These are phyloP conservation scores for Diplodia corticola DNA, from an alignment of 2,329 filamentous ascomycete species.

Conservation along the genomic window DNA sequence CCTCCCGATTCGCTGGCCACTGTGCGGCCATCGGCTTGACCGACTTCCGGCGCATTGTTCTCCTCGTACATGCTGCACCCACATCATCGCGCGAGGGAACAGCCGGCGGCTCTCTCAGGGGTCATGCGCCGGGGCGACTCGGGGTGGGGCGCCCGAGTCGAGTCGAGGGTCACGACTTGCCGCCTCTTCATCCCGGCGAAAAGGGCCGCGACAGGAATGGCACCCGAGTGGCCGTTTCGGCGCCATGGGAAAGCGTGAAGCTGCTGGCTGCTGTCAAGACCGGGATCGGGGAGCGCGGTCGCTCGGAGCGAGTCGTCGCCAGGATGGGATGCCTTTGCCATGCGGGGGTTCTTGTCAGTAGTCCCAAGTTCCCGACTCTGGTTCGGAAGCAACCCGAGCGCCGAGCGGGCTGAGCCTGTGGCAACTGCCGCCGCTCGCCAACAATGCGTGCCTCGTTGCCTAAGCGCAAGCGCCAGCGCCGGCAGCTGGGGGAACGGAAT, in stretches of 20 bases:
- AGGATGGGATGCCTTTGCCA: not conserved
- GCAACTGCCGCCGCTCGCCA: not conserved
- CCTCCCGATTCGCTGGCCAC: slow-evolving; percentile 7
- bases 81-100: not conserved
- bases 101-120: slow-evolving; percentile 7
- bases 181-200: not conserved
- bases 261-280: not conserved
- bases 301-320: not conserved
- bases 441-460: slow-evolving; percentile 10
- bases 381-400: not conserved
- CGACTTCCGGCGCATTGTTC: slow-evolving; percentile 14
- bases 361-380: not conserved
- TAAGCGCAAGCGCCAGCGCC: not conserved
- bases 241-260: not conserved
- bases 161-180: not conserved
- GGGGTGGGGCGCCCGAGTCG: not conserved
- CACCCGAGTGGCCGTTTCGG: not conserved
- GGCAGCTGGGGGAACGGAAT: not conserved
- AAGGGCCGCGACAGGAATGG: not conserved
- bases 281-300: not conserved
- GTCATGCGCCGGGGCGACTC: not conserved
- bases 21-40: not conserved
- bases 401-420: not conserved
- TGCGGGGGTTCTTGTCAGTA: slow-evolving; percentile 15
- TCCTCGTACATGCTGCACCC: not conserved